Evolutionary conservation across 768 basidiomycete species (phyloP).

Genomic region (Tylopilus cervinicoccineus): DNA sequence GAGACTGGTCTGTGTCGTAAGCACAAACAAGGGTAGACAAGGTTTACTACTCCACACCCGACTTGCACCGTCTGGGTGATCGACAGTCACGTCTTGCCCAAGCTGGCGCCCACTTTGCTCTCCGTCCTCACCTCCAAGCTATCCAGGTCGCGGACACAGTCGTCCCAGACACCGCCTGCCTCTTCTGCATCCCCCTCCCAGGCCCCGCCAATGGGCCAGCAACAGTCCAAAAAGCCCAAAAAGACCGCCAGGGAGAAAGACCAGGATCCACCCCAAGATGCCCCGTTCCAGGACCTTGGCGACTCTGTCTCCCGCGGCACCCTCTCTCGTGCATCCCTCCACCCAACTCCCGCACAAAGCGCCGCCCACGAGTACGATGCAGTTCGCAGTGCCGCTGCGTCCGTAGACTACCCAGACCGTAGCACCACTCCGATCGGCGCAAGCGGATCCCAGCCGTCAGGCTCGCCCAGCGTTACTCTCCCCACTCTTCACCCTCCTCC

Average conservation of each 20-base stretch:
- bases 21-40: slow-evolving; percentile 33
- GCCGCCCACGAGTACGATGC: slow-evolving; percentile 34
- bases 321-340: slow-evolving; percentile 43
- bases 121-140: slow-evolving; percentile 71
- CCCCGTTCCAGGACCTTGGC: slow-evolving; percentile 37
- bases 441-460: slow-evolving; percentile 32
- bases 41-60: slow-evolving; percentile 19
- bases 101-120: slow-evolving; percentile 80
- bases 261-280: slow-evolving; percentile 44
- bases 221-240: slow-evolving; percentile 78
- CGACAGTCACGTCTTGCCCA: slow-evolving; percentile 35
- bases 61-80: slow-evolving; percentile 26
- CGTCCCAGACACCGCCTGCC: slow-evolving; percentile 65
- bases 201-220: slow-evolving; percentile 70
- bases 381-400: slow-evolving; percentile 32
- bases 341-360: slow-evolving; percentile 39
- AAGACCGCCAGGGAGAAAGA: slow-evolving; percentile 70
- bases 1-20: slow-evolving; percentile 7
- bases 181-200: slow-evolving; percentile 36
- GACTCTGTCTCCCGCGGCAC: slow-evolving; percentile 37
- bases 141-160: slow-evolving; percentile 66
- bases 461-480: slow-evolving; percentile 29
- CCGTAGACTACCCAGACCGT: slow-evolving; percentile 30
- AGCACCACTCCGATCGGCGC: slow-evolving; percentile 39
- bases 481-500: slow-evolving; percentile 37